Percentiles rank a stretch among this genome's conserved stretches.
Conservation (phyloP, 1,139 yeast species). For the Blastobotrys buckinghamii region DNA sequence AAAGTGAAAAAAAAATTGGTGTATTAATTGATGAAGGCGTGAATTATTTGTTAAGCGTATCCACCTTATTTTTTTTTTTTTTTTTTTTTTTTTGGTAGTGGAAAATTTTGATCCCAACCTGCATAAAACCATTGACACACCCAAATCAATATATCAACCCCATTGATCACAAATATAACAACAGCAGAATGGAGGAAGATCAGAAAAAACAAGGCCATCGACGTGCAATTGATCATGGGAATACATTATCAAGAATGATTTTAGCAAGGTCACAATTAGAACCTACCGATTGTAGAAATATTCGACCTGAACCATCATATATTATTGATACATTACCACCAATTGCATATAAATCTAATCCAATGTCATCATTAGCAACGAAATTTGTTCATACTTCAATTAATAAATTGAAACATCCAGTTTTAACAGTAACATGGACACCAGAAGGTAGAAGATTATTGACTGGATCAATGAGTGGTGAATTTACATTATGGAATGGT, state of each 20-base stretch:
- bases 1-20: neutral
- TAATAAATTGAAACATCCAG: constrained; percentile 87
- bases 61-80: no score
- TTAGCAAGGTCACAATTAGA: constrained; percentile 46
- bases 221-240: constrained; percentile 85
- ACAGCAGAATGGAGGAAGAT: neutral
- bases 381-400: constrained; percentile 89
- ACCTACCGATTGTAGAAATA: constrained; percentile 41
- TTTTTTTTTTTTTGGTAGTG: no score
- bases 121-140: neutral
- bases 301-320: constrained; percentile 75
- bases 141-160: neutral
- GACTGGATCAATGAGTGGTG: constrained; percentile 91
- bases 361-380: constrained; percentile 49
- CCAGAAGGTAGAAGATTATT: constrained; percentile 91
- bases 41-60: no score
- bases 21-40: neutral
- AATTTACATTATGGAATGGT: constrained; percentile 96
- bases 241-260: constrained; percentile 70
- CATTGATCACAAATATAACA: neutral
- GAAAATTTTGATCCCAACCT: neutral
- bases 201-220: constrained; percentile 47
- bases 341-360: constrained; percentile 49
- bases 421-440: constrained; percentile 89
- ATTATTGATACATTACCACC: constrained; percentile 71